Conservation (phyloP, 177 flowering plant genomes). For the Tripterygium wilfordii region DNA sequence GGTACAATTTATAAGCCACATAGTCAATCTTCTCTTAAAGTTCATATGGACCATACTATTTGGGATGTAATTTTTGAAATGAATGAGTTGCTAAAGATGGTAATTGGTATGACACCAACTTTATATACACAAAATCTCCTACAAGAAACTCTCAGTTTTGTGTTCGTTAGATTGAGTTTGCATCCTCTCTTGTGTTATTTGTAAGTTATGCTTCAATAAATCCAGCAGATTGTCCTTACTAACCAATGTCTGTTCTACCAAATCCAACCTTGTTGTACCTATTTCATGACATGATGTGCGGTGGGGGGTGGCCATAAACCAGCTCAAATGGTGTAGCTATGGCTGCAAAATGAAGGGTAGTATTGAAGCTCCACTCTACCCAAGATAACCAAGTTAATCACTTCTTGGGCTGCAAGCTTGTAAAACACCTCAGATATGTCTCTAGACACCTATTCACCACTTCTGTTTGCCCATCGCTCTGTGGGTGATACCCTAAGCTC, state of each 20-base stretch:
- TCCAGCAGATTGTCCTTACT: too few relatives aligned
- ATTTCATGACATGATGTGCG: too few relatives aligned
- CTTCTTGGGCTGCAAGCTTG: not conserved
- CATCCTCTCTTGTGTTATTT: too few relatives aligned
- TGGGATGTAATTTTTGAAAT: not conserved
- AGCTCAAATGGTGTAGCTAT: constrained; percentile 5
- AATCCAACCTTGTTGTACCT: too few relatives aligned
- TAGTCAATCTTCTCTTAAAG: not conserved
- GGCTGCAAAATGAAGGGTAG: not conserved
- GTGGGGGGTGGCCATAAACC: too few relatives aligned
- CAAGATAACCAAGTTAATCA: not conserved
- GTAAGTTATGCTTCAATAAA: too few relatives aligned
- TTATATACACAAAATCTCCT: too few relatives aligned
- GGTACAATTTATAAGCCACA: not conserved
- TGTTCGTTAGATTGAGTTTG: too few relatives aligned
- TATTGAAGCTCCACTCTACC: constrained; percentile 16
- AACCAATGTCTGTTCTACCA: too few relatives aligned
- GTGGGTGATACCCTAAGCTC: constrained; percentile 12
- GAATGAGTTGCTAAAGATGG: not conserved
- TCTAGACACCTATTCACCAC: constrained; percentile 8
- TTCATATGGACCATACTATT: not conserved
- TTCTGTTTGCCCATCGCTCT: constrained; percentile 12
- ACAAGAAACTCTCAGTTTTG: too few relatives aligned
- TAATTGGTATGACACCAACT: too few relatives aligned
- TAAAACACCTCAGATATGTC: constrained; percentile 4